A percentile compares a stretch with the other conserved stretches of the same genome.
Evolutionary conservation across 495 filamentous ascomycete genomes (phyloP).

Genomic region (Podospora pseudoanserina): DNA sequence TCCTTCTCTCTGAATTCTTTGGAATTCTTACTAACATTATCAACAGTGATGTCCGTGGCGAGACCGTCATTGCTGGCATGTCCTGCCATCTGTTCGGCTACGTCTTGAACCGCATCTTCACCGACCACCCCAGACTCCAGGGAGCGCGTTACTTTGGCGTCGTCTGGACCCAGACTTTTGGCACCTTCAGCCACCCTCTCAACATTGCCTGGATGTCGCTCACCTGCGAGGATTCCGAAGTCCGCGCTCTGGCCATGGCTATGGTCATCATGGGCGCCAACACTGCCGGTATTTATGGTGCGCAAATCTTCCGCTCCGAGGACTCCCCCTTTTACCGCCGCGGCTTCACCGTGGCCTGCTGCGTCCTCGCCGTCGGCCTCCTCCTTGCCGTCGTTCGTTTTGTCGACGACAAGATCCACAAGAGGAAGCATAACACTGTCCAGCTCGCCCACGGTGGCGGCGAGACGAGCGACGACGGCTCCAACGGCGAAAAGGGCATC

Average conservation of each 20-base stretch:
- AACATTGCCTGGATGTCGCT: slow-evolving; percentile 42
- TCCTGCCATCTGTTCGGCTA: slow-evolving; percentile 37
- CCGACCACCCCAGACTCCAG: slow-evolving; percentile 19
- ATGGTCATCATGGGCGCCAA: slow-evolving; percentile 58
- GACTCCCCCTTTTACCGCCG: slow-evolving; percentile 50
- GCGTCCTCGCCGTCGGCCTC: slow-evolving; percentile 24
- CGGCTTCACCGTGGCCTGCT: slow-evolving; percentile 34
- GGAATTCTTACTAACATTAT: neutral
- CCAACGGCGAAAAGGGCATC: slow-evolving; percentile 1
- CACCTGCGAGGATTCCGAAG: slow-evolving; percentile 32
- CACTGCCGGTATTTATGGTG: slow-evolving; percentile 51
- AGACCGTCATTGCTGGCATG: slow-evolving; percentile 31
- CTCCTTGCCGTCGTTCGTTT: slow-evolving; percentile 24
- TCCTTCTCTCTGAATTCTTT: neutral
- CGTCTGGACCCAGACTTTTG: slow-evolving; percentile 52
- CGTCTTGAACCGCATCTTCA: slow-evolving; percentile 38
- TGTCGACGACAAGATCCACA: slow-evolving; percentile 30
- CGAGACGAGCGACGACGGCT: neutral
- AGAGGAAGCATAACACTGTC: neutral
- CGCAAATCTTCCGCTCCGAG: slow-evolving; percentile 51
- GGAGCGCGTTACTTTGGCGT: slow-evolving; percentile 40
- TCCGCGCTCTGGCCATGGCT: slow-evolving; percentile 37
- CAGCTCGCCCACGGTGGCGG: neutral
- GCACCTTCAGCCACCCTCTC: slow-evolving; percentile 43
- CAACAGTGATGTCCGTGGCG: slow-evolving; percentile 30